A percentile compares a stretch with the other conserved stretches of the same genome.
These are phyloP conservation scores for Lophium mytilinum DNA, from an alignment of 495 filamentous ascomycete genomes.

Conservation along the genomic window DNA sequence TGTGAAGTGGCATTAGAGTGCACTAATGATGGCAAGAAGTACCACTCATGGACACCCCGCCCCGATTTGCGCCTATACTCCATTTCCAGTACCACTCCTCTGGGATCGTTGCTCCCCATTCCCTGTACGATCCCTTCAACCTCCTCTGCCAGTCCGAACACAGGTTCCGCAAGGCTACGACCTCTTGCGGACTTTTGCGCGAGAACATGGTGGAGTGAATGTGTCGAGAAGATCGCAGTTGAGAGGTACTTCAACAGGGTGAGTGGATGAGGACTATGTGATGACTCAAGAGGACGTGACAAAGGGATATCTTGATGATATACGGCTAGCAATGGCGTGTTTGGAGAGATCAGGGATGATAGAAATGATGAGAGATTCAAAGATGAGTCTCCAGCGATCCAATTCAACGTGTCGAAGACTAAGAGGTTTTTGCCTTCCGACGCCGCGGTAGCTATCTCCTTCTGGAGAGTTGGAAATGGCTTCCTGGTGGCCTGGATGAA, in stretches of 20 bases:
- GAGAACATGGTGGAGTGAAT: conserved; percentile 62
- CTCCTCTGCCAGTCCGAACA: conserved; percentile 67
- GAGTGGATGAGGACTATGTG: conserved; percentile 62
- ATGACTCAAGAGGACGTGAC: conserved; percentile 25
- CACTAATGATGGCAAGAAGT: conserved; percentile 48
- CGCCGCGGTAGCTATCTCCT: conserved; percentile 44
- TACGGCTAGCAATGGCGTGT: conserved; percentile 25
- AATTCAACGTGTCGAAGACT: conserved; percentile 56
- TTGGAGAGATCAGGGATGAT: conserved; percentile 24
- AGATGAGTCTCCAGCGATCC: conserved; percentile 35
- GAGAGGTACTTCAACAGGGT: conserved; percentile 54
- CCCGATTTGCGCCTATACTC: conserved; percentile 78
- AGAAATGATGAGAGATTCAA: conserved; percentile 46
- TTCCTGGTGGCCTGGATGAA: conserved; percentile 60
- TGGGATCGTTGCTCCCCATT: conserved; percentile 39
- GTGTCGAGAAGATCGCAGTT: conserved; percentile 56
- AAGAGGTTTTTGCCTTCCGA: conserved; percentile 45
- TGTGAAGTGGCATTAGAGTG: conserved; percentile 10
- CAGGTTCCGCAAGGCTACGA: conserved; percentile 59
- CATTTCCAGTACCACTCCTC: conserved; percentile 71
- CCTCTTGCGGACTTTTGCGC: conserved; percentile 59
- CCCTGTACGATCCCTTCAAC: conserved; percentile 67
- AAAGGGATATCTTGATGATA: conserved; percentile 61
- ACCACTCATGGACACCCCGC: conserved; percentile 66
- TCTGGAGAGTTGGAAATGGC: conserved; percentile 40